Base-by-base conservation (phyloP, 2,329 filamentous ascomycete species). In the Cryphonectria nitschkei region DNA sequence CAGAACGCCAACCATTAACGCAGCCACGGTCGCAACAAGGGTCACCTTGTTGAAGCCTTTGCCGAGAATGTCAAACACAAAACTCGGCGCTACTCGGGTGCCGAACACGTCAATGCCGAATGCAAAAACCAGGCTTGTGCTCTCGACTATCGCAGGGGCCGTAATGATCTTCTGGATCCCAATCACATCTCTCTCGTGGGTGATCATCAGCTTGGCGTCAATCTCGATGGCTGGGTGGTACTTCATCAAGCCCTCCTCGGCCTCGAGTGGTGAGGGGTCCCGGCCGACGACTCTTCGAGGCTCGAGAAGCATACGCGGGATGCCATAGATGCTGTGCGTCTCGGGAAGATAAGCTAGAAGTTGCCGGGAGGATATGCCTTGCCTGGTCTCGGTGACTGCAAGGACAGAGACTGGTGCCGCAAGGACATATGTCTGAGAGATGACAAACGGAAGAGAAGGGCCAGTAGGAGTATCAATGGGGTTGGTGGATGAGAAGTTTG, bases 11-110 rank as follows among this genome's bases (percentile, higher is more conserved):
- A 88, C 86, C 62, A 88, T 88, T 75, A 98, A 85, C 26, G 93
- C 95, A 56, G 92, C 84, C 52, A 99, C 94, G 0, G 96, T 99
- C 22, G 88, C 85, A 52, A 98, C 80, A 78, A 99, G 88, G 75
- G 94, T 92, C 69, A 94, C 79, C 84, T 97, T 98, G 79, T 95
- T 96, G 81, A 99, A 99, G 2, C 93, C 93, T 81, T 94, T 96
- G 73, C 94, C 96, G 22, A 99, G 83, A 58, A 98, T 89, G 82
- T 99, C 96, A 80, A 99, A 99, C 22, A 92, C 88, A 76, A 92
- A 90, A 80, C 94, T 97, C 0, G 96, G 96, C n/a, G 92, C 89
- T 14, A 97, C 88, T 67, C 94, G 86, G 0, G 94, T 95, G 19
- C 93, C 94, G 75, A 97, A 99, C 1, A 98, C 84, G 79, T 99